Evolutionary conservation across 345 rosid genomes (phyloP).

Genomic region (Lepidium africanum): DNA sequence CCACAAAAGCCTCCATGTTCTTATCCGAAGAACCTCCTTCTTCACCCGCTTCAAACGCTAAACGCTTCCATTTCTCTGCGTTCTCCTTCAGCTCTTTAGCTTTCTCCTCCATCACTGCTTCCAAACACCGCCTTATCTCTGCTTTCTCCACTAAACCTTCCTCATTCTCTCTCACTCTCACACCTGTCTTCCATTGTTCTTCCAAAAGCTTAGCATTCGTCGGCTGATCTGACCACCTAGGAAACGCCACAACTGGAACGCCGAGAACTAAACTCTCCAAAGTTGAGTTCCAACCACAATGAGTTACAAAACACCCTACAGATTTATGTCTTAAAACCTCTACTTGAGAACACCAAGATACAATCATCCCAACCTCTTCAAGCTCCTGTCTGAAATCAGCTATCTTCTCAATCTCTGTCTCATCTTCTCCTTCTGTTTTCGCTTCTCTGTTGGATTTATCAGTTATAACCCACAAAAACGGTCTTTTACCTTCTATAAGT

Average conservation of each 20-base stretch:
- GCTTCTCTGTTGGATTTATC: conserved; percentile 18
- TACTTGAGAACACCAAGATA: conserved; percentile 59
- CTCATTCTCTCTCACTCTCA: conserved; percentile 35
- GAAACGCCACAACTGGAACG: conserved; percentile 63
- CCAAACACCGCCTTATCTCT: conserved; percentile 58
- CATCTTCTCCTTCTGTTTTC: conserved; percentile 17
- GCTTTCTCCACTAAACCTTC: conserved; percentile 40
- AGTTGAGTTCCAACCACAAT: conserved; percentile 77
- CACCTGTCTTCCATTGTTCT: conserved; percentile 49
- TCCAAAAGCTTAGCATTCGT: conserved; percentile 49
- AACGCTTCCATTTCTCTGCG: conserved; percentile 45
- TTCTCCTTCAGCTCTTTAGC: conserved; percentile 33
- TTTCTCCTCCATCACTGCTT: conserved; percentile 40
- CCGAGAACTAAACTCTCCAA: conserved; percentile 48
- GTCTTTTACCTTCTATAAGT: conserved; percentile 17
- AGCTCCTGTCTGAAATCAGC: conserved; percentile 30
- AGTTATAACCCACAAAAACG: conserved; percentile 52
- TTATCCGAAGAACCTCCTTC: conserved; percentile 47
- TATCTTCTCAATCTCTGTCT: background rate
- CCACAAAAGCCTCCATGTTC: conserved; percentile 39
- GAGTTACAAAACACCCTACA: conserved; percentile 58
- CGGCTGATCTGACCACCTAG: conserved; percentile 59
- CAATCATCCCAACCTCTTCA: conserved; percentile 45
- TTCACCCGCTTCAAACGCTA: conserved; percentile 37
- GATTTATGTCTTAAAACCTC: conserved; percentile 48